Evolutionary conservation across 108 stramenopile genomes (phyloP), one percentile per base, ranked within the genome.

Genomic region (Skeletonema grethae): DNA sequence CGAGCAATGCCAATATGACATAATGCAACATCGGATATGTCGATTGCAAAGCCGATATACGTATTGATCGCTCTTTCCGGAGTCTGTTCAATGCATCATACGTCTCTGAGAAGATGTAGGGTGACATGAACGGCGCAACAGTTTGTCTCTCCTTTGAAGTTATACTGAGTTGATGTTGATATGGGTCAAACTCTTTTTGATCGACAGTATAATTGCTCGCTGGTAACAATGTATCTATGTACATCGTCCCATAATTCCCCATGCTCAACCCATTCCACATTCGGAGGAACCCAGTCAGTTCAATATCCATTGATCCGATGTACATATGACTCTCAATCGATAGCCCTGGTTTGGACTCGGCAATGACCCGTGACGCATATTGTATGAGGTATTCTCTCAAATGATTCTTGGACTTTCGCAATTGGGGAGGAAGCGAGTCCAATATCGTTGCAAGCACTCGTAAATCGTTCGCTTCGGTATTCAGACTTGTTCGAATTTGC

Each of bases 391-490:
- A 91, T 20, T 63, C 61, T 28, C 86, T 48, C 64, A 83, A 67
- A 28, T 70, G 55, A 61, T 78, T 65, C 55, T 84, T 69, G 8
- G 63, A 36, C 2, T 57, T 57, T 4, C 35, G 15, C 24, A 65
- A 20, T 7, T 76, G 61, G 5, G 11, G 9, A 11, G 85, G 84
- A 55, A 86, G 75, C n/a, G 71, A 80, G 31, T 87, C 84, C 36
- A 88, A 35, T 67, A 91, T 63, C 24, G 69, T 64, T 50, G 80
- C 76, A 31, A 91, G 32, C 43, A 77, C 73, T 30, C 87, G 68
- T 56, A 91, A 43, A 64, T 91, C 86, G 4, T 79, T 76, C 4
- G 90, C 87, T 86, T 91, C 90, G 20, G 73, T 78, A 43, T 91
- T 91, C 20, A 90, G 60, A 67, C 65, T 64, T 9, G 81, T 86